Conservation (phyloP, 139 green algal genomes). For the Medakamo hakoo region DNA sequence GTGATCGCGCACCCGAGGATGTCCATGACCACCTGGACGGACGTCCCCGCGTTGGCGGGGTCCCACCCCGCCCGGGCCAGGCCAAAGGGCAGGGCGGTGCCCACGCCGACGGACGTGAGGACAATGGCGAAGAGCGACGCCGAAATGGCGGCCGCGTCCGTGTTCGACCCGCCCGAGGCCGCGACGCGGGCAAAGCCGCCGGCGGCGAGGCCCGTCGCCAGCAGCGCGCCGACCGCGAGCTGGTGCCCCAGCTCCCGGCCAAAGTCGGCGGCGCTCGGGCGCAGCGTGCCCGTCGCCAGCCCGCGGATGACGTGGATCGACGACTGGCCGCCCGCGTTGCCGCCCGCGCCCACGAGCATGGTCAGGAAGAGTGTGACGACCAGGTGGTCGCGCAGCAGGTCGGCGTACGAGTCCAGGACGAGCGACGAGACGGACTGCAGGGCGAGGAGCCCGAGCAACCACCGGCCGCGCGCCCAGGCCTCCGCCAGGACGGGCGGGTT, state of each 20-base stretch:
- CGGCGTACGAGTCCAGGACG: constrained; percentile 61
- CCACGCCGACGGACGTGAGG: constrained; percentile 48
- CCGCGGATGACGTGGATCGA: constrained; percentile 84
- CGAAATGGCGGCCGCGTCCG: constrained; percentile 54
- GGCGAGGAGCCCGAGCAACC: constrained; percentile 65
- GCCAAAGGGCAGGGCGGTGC: constrained; percentile 65
- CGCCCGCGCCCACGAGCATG: constrained; percentile 69
- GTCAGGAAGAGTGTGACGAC: constrained; percentile 87
- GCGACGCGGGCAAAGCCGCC: constrained; percentile 66
- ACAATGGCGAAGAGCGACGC: constrained; percentile 71
- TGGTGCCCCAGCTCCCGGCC: constrained; percentile 48
- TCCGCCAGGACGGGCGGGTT: constrained; percentile 3
- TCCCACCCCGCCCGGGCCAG: constrained; percentile 47
- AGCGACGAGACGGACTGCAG: constrained; percentile 59
- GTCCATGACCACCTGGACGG: constrained; percentile 71
- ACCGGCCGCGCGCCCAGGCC: constrained; percentile 14
- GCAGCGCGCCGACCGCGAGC: constrained; percentile 44
- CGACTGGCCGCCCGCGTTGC: constrained; percentile 76
- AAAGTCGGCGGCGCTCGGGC: constrained; percentile 18
- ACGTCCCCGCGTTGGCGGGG: constrained; percentile 54
- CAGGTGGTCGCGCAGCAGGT: constrained; percentile 57
- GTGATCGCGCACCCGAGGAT: constrained; percentile 67
- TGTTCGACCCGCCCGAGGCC: constrained; percentile 44
- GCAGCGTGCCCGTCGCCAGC: constrained; percentile 41
- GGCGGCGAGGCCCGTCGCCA: constrained; percentile 40